Base-by-base conservation (phyloP, 129 eudicot genomes). In the Arctium minus region DNA sequence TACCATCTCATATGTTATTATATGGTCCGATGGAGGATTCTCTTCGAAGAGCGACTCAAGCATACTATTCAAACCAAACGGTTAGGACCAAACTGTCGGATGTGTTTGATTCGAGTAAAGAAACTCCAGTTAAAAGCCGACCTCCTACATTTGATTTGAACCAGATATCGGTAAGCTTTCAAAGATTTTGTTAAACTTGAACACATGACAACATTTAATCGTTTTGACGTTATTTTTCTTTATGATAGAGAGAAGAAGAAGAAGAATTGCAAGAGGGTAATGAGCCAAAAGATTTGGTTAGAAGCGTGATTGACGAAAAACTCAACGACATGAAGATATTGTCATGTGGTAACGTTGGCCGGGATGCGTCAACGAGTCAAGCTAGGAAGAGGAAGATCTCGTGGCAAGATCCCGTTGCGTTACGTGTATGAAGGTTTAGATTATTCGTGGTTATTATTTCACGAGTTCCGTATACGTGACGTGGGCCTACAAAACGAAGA, bases 351-450 rank as follows among this genome's bases (percentile, higher is more conserved):
- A 88, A 89, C 72, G 65, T 81, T 1, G 88, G 92, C 44, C 7
- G 68, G 6, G 91, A 91, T 36, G 88, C 88, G 0, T 82, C 93
- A 7, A 87, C 91, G 3, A 83, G 84, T 70, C 88, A 89, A 27
- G 87, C 73, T 8, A 92, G 88, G 80, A 93, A 93, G 82, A 79
- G 91, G 83, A 89, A 91, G 80, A 88, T 93, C 38, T 88, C 92
- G 33, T 93, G 97, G 97, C 88, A 92, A 79, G 97, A 92, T 36
- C 92, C 90, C 0, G 90, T 89, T 78, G 97, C 93, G 2, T 80
- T 93, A 86, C 83, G 88, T 81, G 96, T 93, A 75, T 93, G 86
- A 92, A 83, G 67, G 6, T 60, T 18, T 60, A 60, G 67, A 60
- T 53, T 60, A 60, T 60, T 60, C 29, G 29, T 60, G 67, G 67